Evolutionary conservation across 768 basidiomycete species (phyloP).

Genomic region (Mycena latifolia): DNA sequence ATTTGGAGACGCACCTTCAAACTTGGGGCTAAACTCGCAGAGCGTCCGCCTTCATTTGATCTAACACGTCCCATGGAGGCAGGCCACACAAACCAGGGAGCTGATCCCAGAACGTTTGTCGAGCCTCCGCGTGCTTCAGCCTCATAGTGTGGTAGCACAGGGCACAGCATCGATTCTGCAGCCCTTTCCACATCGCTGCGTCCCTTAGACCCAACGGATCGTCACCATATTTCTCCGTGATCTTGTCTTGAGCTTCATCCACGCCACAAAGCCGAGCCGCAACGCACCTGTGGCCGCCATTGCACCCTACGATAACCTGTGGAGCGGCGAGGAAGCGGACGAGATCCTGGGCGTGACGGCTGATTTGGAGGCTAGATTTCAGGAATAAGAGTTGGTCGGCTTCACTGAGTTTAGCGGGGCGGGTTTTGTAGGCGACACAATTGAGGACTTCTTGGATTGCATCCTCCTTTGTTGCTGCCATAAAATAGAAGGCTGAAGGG

Average conservation of each 20-base stretch:
- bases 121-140: conserved; percentile 9
- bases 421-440: background rate
- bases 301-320: background rate
- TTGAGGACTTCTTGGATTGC: background rate
- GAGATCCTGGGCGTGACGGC: background rate
- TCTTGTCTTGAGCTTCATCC: too few species aligned
- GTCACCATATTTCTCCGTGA: too few species aligned
- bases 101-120: conserved; percentile 34
- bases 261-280: background rate
- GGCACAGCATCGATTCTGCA: background rate
- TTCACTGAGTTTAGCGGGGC: background rate
- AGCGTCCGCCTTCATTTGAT: conserved; percentile 28
- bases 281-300: background rate
- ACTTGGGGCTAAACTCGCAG: too few species aligned
- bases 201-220: background rate
- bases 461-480: background rate
- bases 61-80: conserved; percentile 37
- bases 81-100: conserved; percentile 39
- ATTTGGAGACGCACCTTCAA: too few species aligned
- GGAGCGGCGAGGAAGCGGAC: background rate
- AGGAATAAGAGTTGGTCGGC: conserved; percentile 1
- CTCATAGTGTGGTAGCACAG: background rate
- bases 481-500: conserved; percentile 6
- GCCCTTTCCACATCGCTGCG: background rate
- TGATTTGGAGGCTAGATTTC: background rate